These are phyloP conservation scores for Stagonosporopsis rhizophila DNA, from an alignment of 2,329 filamentous ascomycete genomes.

Conservation along the genomic window DNA sequence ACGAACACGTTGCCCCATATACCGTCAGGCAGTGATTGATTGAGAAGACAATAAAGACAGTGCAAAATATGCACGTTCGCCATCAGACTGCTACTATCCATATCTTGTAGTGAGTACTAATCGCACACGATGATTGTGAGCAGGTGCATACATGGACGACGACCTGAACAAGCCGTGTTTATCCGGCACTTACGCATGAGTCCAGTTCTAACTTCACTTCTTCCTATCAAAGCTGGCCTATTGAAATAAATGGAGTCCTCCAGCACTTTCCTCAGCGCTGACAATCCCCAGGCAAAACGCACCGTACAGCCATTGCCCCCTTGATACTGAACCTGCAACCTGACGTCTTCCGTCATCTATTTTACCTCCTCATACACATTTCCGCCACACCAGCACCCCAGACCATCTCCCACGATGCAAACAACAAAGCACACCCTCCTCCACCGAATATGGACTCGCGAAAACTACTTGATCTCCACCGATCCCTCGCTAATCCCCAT, in stretches of 20 bases:
- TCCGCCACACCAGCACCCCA: background rate
- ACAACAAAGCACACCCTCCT: conserved; percentile 3
- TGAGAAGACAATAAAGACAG: background rate
- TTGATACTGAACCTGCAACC: background rate
- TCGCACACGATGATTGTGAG: too few relatives aligned
- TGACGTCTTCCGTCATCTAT: background rate
- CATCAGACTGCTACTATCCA: background rate
- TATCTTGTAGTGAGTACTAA: too few relatives aligned
- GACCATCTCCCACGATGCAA: background rate
- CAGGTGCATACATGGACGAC: too few relatives aligned
- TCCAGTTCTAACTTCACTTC: background rate
- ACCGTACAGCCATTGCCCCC: too few relatives aligned
- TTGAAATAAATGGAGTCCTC: background rate
- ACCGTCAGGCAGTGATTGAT: background rate
- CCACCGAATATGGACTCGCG: conserved; percentile 13
- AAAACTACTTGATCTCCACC: conserved; percentile 17
- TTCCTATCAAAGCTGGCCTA: background rate
- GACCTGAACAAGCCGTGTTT: background rate
- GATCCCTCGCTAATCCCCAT: conserved; percentile 10
- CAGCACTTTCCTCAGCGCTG: background rate
- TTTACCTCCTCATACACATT: background rate
- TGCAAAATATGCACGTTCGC: background rate
- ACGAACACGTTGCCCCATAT: conserved; percentile 24
- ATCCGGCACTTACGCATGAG: background rate
- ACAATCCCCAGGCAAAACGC: background rate